phyloP scores from a whole-genome alignment of 768 basidiomycete species.

The Mycena rebaudengoi region DNA sequence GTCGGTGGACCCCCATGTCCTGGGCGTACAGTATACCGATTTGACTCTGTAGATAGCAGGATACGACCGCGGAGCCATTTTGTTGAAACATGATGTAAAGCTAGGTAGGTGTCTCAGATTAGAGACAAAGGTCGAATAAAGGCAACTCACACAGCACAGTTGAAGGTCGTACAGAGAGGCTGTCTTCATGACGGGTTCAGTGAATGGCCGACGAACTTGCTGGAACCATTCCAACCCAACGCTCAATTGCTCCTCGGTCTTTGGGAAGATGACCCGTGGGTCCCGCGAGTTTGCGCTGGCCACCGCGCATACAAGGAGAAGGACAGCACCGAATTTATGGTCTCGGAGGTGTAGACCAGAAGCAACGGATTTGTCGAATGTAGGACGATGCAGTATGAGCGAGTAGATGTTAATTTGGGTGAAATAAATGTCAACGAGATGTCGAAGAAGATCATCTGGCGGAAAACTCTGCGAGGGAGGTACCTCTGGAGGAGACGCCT shows the following conservation, averaged over 20 bases:
- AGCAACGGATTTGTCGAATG: conserved; percentile 51
- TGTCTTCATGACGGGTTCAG: conserved; percentile 51
- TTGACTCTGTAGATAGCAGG: conserved; percentile 50
- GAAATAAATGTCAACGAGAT: conserved; percentile 64
- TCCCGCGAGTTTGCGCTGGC: conserved; percentile 55
- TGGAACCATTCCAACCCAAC: conserved; percentile 53
- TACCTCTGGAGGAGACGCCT: conserved; percentile 8
- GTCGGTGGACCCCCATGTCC: conserved; percentile 55
- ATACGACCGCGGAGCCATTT: conserved; percentile 48
- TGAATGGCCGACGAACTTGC: conserved; percentile 60
- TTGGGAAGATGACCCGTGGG: conserved; percentile 44
- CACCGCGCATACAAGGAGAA: conserved; percentile 61
- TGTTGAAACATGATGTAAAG: conserved; percentile 47
- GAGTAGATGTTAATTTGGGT: conserved; percentile 43
- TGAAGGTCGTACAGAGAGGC: conserved; percentile 67
- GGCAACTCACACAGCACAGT: conserved; percentile 48
- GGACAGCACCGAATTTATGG: conserved; percentile 49
- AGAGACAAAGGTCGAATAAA: conserved; percentile 27
- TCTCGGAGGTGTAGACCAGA: conserved; percentile 49
- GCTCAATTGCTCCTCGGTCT: conserved; percentile 33
- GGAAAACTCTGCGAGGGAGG: background rate
- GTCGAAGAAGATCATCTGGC: conserved; percentile 39
- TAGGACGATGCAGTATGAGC: conserved; percentile 60
- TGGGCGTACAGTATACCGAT: conserved; percentile 58
- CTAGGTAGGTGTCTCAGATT: conserved; percentile 28